Base-by-base conservation (phyloP, 768 basidiomycete species). In the Lactifluus rugatus region DNA sequence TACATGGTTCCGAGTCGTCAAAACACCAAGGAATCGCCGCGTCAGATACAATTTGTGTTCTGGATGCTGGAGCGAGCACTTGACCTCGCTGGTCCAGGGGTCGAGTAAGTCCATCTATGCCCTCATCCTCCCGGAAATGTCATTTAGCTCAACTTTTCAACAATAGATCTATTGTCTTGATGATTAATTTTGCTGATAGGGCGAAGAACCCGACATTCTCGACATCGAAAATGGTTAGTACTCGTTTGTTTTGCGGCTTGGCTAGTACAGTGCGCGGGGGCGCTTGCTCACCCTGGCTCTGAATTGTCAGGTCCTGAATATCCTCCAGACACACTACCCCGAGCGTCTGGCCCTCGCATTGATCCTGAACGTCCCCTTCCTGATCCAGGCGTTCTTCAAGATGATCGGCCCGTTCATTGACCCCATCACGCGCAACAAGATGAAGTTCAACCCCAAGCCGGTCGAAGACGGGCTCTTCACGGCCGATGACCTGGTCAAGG, bases 301-400 rank as follows among this genome's bases (percentile, higher is more conserved):
- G 32, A 49, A 48, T 25, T 55, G 37, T n/a, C 46, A 69, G 67
- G 66, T 69, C 26, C 55, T 71, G 2, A 65, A 76, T 68, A 85
- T 89, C 64, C 75, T 91, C 14, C 89, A 91, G 65, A 78, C 81
- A 23, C 89, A 93, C 67, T 93, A 91, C 65, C 90, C 90, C 0
- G 93, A 95, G 69, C 82, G 93, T 3, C 81, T 95, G 34, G 90
- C 89, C 28, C 69, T 70, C 28, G 80, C 89, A 1, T 70, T 90
- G 44, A 81, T 92, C 65, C 75, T 85, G 58, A 88, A 93, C 65
- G 77, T 93, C n/a, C 91, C 92, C 3, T 92, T 82, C 74, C 68
- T 89, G 50, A 67, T 92, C 51, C 81, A 80, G 55, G 75, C 81
- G 0, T 91, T 92, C 71, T 85, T 82, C 76, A 89, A 85, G 63